Percentiles rank a stretch among this genome's conserved stretches.
Evolutionary conservation across 352 stramenopile species (phyloP).

Genomic region (Phytopythium aichiense): DNA sequence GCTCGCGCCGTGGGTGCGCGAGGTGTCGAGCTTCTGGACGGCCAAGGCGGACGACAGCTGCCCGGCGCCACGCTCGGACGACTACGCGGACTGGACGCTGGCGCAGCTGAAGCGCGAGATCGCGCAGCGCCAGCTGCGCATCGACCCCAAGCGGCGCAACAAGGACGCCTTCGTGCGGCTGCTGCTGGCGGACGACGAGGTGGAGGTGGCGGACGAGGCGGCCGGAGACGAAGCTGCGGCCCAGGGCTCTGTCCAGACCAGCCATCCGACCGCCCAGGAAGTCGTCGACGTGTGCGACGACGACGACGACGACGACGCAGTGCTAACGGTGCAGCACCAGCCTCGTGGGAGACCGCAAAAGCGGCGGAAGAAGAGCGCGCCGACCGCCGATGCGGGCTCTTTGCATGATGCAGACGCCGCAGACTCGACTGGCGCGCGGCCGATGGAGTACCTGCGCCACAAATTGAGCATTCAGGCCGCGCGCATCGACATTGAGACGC

Average conservation of each 20-base stretch:
- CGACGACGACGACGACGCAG: slow-evolving; percentile 11
- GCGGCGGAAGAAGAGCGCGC: background rate
- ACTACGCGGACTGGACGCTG: slow-evolving; percentile 50
- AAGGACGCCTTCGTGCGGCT: slow-evolving; percentile 43
- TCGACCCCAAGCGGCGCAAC: slow-evolving; percentile 35
- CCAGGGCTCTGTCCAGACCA: background rate
- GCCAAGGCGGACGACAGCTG: slow-evolving; percentile 37
- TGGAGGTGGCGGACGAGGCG: slow-evolving; percentile 7
- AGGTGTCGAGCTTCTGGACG: slow-evolving; percentile 38
- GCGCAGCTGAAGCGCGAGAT: slow-evolving; percentile 55
- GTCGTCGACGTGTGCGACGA: slow-evolving; percentile 16
- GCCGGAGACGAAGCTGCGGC: background rate
- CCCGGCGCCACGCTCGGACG: slow-evolving; percentile 37
- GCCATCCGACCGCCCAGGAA: background rate
- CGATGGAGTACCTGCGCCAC: slow-evolving; percentile 33
- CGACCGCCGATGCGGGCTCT: background rate
- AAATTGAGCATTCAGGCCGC: slow-evolving; percentile 39
- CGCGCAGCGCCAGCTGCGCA: slow-evolving; percentile 41
- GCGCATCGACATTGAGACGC: slow-evolving; percentile 35
- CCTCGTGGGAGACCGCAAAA: background rate
- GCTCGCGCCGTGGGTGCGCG: slow-evolving; percentile 19
- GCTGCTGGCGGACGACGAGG: slow-evolving; percentile 25
- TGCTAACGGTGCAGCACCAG: background rate
- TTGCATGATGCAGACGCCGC: background rate
- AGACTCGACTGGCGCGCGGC: background rate